A percentile compares a stretch with the other conserved stretches of the same genome.
Evolutionary conservation across 306 rosid genomes (phyloP).

Genomic region (Medicago arabica): DNA sequence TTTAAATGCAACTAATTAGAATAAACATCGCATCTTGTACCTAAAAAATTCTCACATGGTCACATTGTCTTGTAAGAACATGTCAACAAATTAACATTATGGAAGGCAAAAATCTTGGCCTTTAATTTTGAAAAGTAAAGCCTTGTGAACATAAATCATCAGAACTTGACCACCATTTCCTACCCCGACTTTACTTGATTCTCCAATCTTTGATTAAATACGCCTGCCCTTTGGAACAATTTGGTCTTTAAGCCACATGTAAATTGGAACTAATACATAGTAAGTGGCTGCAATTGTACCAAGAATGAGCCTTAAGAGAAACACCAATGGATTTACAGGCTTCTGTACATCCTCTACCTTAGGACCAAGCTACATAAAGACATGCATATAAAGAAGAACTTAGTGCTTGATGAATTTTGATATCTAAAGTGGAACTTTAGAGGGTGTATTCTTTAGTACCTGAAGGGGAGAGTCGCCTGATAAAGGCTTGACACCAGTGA

Average conservation of each 20-base stretch:
- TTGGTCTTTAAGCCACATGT: constrained; percentile 90
- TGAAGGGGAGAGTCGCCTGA: constrained; percentile 83
- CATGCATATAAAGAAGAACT: constrained; percentile 6
- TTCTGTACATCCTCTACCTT: constrained; percentile 72
- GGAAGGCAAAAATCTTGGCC: not conserved
- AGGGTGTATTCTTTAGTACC: constrained; percentile 49
- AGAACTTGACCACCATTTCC: constrained; percentile 14
- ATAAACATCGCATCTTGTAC: too few species aligned
- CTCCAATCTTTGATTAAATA: constrained; percentile 50
- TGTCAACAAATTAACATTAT: not conserved
- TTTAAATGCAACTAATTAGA: too few species aligned
- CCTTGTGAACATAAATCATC: not conserved
- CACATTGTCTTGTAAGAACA: not conserved
- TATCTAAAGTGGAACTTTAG: not conserved
- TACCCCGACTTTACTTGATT: not conserved
- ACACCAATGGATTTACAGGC: constrained; percentile 68
- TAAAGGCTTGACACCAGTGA: constrained; percentile 77
- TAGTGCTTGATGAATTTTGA: constrained; percentile 6
- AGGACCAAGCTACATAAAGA: constrained; percentile 80
- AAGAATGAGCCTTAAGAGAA: constrained; percentile 66
- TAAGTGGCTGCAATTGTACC: constrained; percentile 77
- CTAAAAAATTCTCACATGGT: not conserved
- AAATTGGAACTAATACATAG: constrained; percentile 73
- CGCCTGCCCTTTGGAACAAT: constrained; percentile 78
- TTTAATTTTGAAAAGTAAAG: not conserved